A percentile compares a stretch with the other conserved stretches of the same genome.
phyloP scores from a whole-genome alignment of 148 eudicot genomes.

The Diospyros lotus region DNA sequence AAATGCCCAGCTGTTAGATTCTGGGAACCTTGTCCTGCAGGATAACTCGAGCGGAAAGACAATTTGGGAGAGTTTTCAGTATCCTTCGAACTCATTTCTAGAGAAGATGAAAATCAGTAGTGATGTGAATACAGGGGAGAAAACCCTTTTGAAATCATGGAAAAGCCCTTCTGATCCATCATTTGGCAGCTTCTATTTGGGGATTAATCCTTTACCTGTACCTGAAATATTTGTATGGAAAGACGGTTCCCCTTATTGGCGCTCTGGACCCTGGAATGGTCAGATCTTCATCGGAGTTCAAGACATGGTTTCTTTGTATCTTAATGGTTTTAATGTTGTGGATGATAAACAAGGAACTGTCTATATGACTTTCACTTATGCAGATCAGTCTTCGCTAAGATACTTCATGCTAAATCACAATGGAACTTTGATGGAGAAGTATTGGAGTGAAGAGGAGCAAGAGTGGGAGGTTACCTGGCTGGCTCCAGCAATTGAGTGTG shows the following conservation, averaged over 20 bases:
- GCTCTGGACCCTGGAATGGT: conserved; percentile 45
- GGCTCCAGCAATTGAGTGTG: conserved; percentile 25
- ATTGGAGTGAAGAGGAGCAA: conserved; percentile 14
- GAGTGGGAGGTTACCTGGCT: conserved; percentile 25
- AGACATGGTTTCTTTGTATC: background rate
- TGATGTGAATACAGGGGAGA: background rate
- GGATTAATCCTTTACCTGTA: conserved; percentile 13
- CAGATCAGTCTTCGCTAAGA: background rate
- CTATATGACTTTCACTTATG: conserved; percentile 5
- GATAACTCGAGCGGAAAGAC: background rate
- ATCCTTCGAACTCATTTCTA: conserved; percentile 13
- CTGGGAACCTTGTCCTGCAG: conserved; percentile 15
- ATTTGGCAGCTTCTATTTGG: conserved; percentile 26
- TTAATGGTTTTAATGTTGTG: background rate
- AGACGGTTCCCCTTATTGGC: conserved; percentile 26
- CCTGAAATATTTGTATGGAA: conserved; percentile 35
- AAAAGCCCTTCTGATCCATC: conserved; percentile 41
- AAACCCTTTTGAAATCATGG: conserved; percentile 29
- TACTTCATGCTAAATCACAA: conserved; percentile 16
- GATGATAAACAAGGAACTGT: conserved; percentile 14
- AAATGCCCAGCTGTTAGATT: conserved; percentile 19
- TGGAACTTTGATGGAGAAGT: conserved; percentile 14
- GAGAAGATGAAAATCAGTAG: conserved; percentile 3
- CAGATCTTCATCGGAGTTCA: conserved; percentile 22
- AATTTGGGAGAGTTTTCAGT: conserved; percentile 16